A percentile compares a stretch with the other conserved stretches of the same genome.
These are phyloP conservation scores for Coprinopsis sp. DNA, from an alignment of 768 basidiomycete species.

Conservation along the genomic window DNA sequence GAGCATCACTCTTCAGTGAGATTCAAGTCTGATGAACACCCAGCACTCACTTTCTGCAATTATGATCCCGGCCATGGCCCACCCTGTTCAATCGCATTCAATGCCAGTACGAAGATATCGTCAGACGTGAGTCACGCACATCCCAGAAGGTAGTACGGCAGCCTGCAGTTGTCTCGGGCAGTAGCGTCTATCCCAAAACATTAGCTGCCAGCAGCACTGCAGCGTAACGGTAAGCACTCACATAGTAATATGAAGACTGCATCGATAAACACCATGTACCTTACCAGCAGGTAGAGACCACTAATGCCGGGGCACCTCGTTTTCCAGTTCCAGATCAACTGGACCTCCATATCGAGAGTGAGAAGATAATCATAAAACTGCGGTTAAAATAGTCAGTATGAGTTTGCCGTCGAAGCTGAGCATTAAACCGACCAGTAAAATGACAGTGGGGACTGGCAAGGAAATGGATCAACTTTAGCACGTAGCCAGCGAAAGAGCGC, in stretches of 20 bases:
- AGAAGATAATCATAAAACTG: conserved; percentile 18
- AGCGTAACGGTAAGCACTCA: conserved; percentile 6
- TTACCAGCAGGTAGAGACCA: conserved; percentile 21
- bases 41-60: conserved; percentile 9
- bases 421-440: background rate
- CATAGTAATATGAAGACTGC: conserved; percentile 12
- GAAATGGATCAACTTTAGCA: no score
- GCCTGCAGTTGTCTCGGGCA: background rate
- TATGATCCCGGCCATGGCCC: conserved; percentile 9
- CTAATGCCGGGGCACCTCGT: conserved; percentile 19
- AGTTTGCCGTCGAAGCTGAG: background rate
- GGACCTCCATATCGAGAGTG: conserved; percentile 20
- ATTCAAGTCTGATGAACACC: background rate
- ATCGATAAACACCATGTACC: conserved; percentile 23
- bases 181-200: background rate
- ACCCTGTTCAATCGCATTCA: background rate
- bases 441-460: background rate
- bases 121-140: background rate
- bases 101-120: background rate
- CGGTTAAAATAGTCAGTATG: background rate
- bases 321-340: conserved; percentile 19
- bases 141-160: background rate
- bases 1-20: background rate
- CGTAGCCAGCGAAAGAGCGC: no score
- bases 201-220: background rate